Evolutionary conservation across 2,329 filamentous ascomycete genomes (phyloP).

Genomic region (Colletotrichum tabaci): DNA sequence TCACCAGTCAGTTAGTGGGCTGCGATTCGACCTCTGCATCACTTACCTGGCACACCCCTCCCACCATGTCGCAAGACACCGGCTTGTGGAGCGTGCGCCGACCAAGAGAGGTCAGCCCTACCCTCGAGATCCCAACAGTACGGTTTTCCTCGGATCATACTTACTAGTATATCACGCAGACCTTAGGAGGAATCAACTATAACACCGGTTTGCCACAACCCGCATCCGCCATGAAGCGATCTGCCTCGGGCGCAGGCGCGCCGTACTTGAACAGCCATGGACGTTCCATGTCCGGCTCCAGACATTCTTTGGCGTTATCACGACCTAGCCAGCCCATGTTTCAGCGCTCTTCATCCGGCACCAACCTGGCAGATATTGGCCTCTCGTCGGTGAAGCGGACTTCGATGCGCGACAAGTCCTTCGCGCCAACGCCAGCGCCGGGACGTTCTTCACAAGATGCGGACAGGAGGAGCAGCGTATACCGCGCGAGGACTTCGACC

Average conservation of each 20-base stretch:
- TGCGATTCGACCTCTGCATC: slow-evolving; percentile 20
- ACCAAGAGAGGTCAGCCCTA: slow-evolving; percentile 82
- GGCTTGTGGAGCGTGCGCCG: slow-evolving; percentile 93
- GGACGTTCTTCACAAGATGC: slow-evolving; percentile 65
- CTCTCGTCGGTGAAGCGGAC: slow-evolving; percentile 88
- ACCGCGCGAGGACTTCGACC: slow-evolving; percentile 78
- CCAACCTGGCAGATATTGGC: slow-evolving; percentile 83
- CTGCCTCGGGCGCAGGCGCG: slow-evolving; percentile 80
- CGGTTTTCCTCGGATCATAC: neutral
- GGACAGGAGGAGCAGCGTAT: slow-evolving; percentile 86
- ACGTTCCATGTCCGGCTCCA: slow-evolving; percentile 86
- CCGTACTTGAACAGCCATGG: slow-evolving; percentile 79
- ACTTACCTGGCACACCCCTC: neutral
- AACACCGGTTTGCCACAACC: slow-evolving; percentile 92
- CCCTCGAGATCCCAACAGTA: slow-evolving; percentile 12
- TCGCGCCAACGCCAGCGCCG: slow-evolving; percentile 47
- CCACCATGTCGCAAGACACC: slow-evolving; percentile 86
- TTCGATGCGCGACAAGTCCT: slow-evolving; percentile 80
- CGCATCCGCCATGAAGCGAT: slow-evolving; percentile 93
- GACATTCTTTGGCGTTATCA: slow-evolving; percentile 87
- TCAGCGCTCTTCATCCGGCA: slow-evolving; percentile 85
- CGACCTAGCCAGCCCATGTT: slow-evolving; percentile 91
- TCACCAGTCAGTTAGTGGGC: slow-evolving; percentile 15
- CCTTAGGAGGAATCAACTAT: slow-evolving; percentile 86
- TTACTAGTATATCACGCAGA: slow-evolving; percentile 66